Percentiles rank a stretch among this genome's conserved stretches.
These are phyloP conservation scores for Pestalotiopsis sp. DNA, from an alignment of 2,329 filamentous ascomycete genomes.

Conservation along the genomic window DNA sequence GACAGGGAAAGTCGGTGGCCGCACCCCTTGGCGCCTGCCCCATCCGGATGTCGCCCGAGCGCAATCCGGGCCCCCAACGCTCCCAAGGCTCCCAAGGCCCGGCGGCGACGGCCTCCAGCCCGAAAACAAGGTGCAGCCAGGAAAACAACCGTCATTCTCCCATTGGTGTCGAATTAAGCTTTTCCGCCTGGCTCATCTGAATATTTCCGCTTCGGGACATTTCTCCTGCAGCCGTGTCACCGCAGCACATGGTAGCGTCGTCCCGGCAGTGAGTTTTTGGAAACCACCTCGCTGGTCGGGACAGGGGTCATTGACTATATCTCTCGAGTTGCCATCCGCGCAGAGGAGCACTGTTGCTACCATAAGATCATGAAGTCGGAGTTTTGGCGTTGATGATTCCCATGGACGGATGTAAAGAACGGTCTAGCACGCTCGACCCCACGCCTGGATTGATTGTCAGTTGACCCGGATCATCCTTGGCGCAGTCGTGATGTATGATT, in stretches of 20 bases:
- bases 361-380: not conserved
- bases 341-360: not conserved
- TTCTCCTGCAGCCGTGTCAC: not conserved
- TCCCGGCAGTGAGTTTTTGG: not conserved
- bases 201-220: not conserved
- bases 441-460: not conserved
- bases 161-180: conserved; percentile 5
- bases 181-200: not conserved
- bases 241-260: not conserved
- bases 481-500: not conserved
- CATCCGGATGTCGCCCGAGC: not conserved
- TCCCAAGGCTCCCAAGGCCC: not conserved
- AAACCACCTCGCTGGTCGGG: not conserved
- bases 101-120: not conserved
- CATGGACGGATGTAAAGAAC: not conserved
- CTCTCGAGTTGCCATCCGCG: not conserved
- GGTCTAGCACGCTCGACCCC: not conserved
- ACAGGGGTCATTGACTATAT: not conserved
- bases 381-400: not conserved
- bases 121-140: not conserved
- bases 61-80: not conserved
- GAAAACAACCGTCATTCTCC: not conserved
- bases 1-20: conserved; percentile 6
- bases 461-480: conserved; percentile 1
- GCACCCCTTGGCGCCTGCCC: conserved; percentile 8